phyloP scores from a whole-genome alignment of 1,139 yeast species.

The Ogataea hybrid region DNA sequence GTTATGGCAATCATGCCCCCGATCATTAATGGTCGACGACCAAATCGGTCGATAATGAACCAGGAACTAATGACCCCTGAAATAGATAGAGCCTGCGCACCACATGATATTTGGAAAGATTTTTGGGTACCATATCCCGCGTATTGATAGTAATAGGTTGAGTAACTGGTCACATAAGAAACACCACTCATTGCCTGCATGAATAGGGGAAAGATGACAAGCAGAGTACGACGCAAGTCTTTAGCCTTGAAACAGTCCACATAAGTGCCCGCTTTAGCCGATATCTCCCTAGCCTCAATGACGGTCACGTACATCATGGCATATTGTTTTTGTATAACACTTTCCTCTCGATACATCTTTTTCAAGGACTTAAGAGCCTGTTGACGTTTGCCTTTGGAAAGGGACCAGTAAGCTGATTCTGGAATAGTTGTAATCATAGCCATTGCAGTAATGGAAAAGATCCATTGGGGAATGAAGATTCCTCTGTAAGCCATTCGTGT shows the following conservation, averaged over 20 bases:
- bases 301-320: conserved; percentile 8
- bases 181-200: conserved; percentile 49
- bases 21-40: conserved; percentile 49
- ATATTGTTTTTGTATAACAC: background rate
- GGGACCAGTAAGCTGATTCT: conserved; percentile 48
- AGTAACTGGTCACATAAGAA: conserved; percentile 48
- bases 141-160: conserved; percentile 50
- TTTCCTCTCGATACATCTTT: background rate
- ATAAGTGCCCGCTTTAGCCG: conserved; percentile 35
- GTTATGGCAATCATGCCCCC: conserved; percentile 34
- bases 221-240: conserved; percentile 51
- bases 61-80: conserved; percentile 52
- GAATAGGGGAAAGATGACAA: conserved; percentile 46
- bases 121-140: conserved; percentile 45
- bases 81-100: conserved; percentile 49
- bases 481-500: conserved; percentile 32
- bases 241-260: conserved; percentile 50
- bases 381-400: conserved; percentile 36
- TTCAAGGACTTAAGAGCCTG: conserved; percentile 30
- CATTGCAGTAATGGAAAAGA: conserved; percentile 21
- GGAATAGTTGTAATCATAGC: conserved; percentile 28
- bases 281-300: background rate
- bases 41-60: conserved; percentile 44
- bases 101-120: conserved; percentile 46
- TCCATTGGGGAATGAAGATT: conserved; percentile 33